Base-by-base conservation (phyloP, 495 filamentous ascomycete genomes). In the Aspergillus nidulans region DNA sequence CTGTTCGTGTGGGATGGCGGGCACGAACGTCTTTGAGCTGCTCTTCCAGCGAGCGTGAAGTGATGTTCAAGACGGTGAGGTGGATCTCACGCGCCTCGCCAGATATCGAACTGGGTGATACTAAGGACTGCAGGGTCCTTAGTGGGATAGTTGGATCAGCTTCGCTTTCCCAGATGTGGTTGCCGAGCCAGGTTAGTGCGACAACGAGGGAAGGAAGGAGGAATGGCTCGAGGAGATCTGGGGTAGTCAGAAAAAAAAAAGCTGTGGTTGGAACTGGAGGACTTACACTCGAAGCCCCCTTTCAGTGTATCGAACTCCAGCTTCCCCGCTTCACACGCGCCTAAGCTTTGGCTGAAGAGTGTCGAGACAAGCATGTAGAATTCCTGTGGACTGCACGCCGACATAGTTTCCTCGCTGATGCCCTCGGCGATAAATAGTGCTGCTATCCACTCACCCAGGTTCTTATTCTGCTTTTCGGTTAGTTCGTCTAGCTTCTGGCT, bases 331-430 rank as follows among this genome's bases (percentile, higher is more conserved):
- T 83, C 80, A 60, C 85, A 87, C 1, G 90, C 94, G 10, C 87
- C 76, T 1, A 95, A 80, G 41, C 87, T 90, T 59, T 97, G 90
- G 52, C 86, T 80, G 63, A 97, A 95, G 0, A 97, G 70, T 1
- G 92, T 94, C 7, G 91, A 85, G 4, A 95, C 85, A n/a, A 98
- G 82, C 16, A 88, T 71, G 62, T 97, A 96, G 63, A 97, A 98
- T 26, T 95, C 89, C 60, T 96, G 91, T 1, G 94, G 95, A 21
- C 86, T 89, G 62, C 94, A 97, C 1, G 86, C 83, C 7, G 90
- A 86, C 87, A 97, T 91, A 6, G 95, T 81, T 50, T 96, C 92
- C 61, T 98, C 92, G 45, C 74, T 83, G 57, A 95, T 90, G 8
- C 85, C 82, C 63, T 95, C 89, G 3, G 81, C 85, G 47, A 91